Percentiles rank a stretch among this genome's conserved stretches.
Conservation (phyloP, 345 rosid genomes). For the Dipteronia sinensis region DNA sequence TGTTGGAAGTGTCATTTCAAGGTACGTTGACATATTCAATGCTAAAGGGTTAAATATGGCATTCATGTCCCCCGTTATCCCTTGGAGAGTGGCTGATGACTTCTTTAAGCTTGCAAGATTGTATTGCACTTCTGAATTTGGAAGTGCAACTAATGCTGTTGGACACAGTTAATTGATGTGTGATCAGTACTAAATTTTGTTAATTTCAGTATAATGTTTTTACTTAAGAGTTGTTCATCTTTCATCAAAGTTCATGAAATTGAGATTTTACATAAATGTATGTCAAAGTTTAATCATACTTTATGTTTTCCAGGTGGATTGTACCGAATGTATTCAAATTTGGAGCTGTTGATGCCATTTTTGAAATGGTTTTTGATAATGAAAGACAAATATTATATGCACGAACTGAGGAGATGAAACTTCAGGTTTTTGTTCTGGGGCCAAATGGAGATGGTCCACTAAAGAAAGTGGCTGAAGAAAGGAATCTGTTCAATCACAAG, state of each 20-base stretch:
- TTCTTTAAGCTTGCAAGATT: not conserved
- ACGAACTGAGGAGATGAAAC: slow-evolving; percentile 92
- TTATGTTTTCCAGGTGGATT: slow-evolving; percentile 78
- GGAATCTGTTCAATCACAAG: slow-evolving; percentile 77
- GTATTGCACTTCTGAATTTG: not conserved
- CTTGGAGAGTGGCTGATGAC: not conserved
- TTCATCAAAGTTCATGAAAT: not conserved
- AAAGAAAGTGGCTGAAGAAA: slow-evolving; percentile 95
- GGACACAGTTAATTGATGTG: not conserved
- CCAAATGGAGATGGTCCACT: slow-evolving; percentile 77
- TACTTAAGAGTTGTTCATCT: slow-evolving; percentile 7
- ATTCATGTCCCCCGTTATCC: not conserved
- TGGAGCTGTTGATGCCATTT: slow-evolving; percentile 89
- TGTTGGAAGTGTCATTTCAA: slow-evolving; percentile 90
- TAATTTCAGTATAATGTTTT: not conserved
- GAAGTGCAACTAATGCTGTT: not conserved
- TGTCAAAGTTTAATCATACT: not conserved
- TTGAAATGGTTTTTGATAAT: slow-evolving; percentile 91
- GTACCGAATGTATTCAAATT: slow-evolving; percentile 92
- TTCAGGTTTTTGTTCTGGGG: slow-evolving; percentile 80
- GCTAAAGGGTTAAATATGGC: slow-evolving; percentile 5
- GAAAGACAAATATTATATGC: slow-evolving; percentile 93
- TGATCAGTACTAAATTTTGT: not conserved
- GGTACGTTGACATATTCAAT: slow-evolving; percentile 44
- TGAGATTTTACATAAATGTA: not conserved